Conservation (phyloP, 345 rosid species). For the Cardamine resedifolia region DNA sequence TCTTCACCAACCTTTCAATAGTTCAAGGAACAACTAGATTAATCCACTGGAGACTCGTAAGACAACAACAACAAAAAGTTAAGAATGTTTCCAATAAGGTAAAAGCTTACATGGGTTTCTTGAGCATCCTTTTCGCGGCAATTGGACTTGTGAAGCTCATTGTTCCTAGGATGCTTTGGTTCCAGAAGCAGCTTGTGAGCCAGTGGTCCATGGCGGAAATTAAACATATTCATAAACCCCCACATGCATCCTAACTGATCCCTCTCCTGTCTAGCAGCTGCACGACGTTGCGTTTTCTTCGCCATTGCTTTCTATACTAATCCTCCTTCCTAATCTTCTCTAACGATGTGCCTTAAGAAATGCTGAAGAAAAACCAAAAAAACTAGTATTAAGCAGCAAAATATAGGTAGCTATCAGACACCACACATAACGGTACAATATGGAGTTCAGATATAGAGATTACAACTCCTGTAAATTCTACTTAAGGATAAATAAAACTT, state of each 20-base stretch:
- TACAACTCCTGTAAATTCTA: neutral
- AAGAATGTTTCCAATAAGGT: neutral
- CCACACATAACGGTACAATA: neutral
- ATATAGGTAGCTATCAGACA: neutral
- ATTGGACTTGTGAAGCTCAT: conserved; percentile 41
- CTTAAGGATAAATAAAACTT: conserved; percentile 6
- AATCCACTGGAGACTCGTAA: conserved; percentile 2
- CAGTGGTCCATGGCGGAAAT: conserved; percentile 64
- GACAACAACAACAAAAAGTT: neutral
- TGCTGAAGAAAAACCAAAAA: conserved; percentile 16
- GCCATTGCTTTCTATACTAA: conserved; percentile 24
- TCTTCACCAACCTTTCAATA: conserved; percentile 57
- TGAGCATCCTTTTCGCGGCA: conserved; percentile 40
- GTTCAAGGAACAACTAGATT: conserved; percentile 30
- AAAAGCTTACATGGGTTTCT: conserved; percentile 50
- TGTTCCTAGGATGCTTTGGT: conserved; percentile 42
- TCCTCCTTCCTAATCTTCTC: conserved; percentile 13
- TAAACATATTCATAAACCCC: conserved; percentile 82
- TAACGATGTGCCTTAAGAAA: conserved; percentile 18
- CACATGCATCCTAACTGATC: conserved; percentile 89
- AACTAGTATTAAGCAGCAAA: neutral
- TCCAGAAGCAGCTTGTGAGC: conserved; percentile 66
- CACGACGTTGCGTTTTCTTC: conserved; percentile 44
- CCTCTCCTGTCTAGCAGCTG: conserved; percentile 49
- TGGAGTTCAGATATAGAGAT: neutral